Evolutionary conservation across 345 rosid genomes (phyloP).

Genomic region (Eucalyptus cladocalyx): DNA sequence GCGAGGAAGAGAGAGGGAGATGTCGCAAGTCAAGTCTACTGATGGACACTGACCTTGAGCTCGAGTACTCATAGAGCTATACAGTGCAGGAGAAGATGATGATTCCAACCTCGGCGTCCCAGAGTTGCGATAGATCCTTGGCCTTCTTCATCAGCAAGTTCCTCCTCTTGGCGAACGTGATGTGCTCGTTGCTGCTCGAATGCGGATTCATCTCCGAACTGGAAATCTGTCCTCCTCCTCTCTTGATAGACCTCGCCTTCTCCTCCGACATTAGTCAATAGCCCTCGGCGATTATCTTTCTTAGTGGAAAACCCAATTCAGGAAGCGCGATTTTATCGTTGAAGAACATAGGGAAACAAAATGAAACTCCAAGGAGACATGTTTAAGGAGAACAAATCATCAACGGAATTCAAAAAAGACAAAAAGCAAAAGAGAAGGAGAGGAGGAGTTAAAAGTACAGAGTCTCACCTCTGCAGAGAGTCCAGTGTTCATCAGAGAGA

Average conservation of each 20-base stretch:
- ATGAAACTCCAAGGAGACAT: background rate
- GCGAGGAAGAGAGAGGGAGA: background rate
- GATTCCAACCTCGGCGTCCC: conserved; percentile 21
- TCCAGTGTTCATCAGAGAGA: background rate
- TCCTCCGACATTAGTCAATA: background rate
- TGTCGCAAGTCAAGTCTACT: background rate
- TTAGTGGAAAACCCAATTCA: background rate
- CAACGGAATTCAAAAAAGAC: background rate
- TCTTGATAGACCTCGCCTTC: background rate
- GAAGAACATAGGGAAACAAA: background rate
- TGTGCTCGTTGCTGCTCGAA: conserved; percentile 4
- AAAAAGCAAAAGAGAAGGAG: background rate
- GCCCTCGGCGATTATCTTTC: background rate
- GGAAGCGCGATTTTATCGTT: background rate
- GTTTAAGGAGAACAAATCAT: background rate
- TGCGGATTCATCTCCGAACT: background rate
- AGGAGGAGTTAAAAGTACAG: background rate
- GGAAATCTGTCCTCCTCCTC: background rate
- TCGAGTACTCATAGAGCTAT: conserved; percentile 19
- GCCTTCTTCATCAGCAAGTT: conserved; percentile 22
- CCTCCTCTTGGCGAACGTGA: conserved; percentile 22
- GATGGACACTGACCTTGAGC: conserved; percentile 10
- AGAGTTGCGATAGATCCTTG: conserved; percentile 16
- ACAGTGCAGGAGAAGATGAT: conserved; percentile 26
- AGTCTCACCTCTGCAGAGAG: background rate